phyloP scores from a whole-genome alignment of 2,329 filamentous ascomycete species.

The Xylaria sp. region DNA sequence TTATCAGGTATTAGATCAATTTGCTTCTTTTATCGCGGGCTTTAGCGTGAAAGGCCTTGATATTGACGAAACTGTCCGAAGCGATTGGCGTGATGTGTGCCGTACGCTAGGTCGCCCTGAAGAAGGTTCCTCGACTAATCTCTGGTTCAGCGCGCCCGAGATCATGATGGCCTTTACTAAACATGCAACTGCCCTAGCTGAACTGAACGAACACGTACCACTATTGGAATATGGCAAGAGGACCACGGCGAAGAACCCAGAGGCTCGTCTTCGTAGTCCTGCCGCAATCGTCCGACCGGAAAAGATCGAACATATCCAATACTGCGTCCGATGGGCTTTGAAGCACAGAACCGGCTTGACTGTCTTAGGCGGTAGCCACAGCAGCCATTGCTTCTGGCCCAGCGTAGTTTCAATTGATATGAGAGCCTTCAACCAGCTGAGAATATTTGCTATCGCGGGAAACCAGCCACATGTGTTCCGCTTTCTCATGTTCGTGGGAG shows the following conservation, averaged over 20 bases:
- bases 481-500: slow-evolving; percentile 60
- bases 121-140: slow-evolving; percentile 50
- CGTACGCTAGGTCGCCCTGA: slow-evolving; percentile 58
- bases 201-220: slow-evolving; percentile 58
- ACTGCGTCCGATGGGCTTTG: slow-evolving; percentile 67
- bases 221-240: slow-evolving; percentile 40
- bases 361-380: slow-evolving; percentile 68
- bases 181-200: slow-evolving; percentile 56
- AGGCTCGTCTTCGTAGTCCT: slow-evolving; percentile 59
- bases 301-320: slow-evolving; percentile 60
- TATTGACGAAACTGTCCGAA: slow-evolving; percentile 48
- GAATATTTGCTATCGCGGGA: slow-evolving; percentile 52
- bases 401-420: slow-evolving; percentile 69
- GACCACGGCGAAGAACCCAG: slow-evolving; percentile 60
- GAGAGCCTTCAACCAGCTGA: slow-evolving; percentile 63
- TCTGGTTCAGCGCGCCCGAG: slow-evolving; percentile 62
- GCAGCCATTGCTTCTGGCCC: slow-evolving; percentile 66
- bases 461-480: slow-evolving; percentile 23
- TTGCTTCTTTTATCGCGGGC: slow-evolving; percentile 64
- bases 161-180: slow-evolving; percentile 63
- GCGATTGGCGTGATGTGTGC: slow-evolving; percentile 64
- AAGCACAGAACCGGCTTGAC: slow-evolving; percentile 58
- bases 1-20: slow-evolving; percentile 59
- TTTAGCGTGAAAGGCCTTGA: slow-evolving; percentile 52
- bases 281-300: slow-evolving; percentile 60